Evolutionary conservation across 495 filamentous ascomycete genomes (phyloP).

Genomic region (Penicillium taxi): DNA sequence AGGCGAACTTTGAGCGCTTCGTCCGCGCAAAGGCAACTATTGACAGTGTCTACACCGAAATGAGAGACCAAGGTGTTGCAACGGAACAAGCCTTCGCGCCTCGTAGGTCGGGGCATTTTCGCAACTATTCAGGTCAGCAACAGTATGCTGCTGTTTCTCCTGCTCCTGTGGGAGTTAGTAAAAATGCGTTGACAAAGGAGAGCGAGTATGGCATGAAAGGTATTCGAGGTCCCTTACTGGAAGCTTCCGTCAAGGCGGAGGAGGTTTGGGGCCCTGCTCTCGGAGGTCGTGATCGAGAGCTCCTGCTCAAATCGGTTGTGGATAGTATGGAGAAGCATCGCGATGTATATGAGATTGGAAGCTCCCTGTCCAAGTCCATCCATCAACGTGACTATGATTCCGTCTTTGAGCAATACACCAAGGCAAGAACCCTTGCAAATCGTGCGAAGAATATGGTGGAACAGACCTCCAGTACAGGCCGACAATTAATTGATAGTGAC

Average conservation of each 20-base stretch:
- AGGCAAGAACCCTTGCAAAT: constrained; percentile 65
- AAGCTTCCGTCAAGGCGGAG: constrained; percentile 87
- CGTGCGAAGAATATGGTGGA: constrained; percentile 58
- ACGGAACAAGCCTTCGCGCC: constrained; percentile 48
- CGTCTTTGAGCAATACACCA: constrained; percentile 76
- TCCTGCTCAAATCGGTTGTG: constrained; percentile 67
- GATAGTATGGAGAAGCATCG: constrained; percentile 67
- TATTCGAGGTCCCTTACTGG: constrained; percentile 77
- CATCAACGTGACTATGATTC: constrained; percentile 82
- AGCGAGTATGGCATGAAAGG: constrained; percentile 90
- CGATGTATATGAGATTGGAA: constrained; percentile 70
- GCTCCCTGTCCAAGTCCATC: constrained; percentile 72
- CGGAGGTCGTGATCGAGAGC: constrained; percentile 85
- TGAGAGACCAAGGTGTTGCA: constrained; percentile 77
- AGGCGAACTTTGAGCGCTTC: constrained; percentile 96
- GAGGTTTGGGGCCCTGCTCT: constrained; percentile 95
- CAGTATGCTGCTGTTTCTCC: constrained; percentile 31
- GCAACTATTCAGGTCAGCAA: constrained; percentile 43
- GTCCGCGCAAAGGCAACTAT: constrained; percentile 94
- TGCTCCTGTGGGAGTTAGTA: constrained; percentile 42
- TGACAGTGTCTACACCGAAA: constrained; percentile 95
- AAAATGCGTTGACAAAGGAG: constrained; percentile 87
- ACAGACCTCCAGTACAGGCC: constrained; percentile 38
- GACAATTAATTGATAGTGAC: constrained; percentile 59
- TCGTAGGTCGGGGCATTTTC: constrained; percentile 56